These are phyloP conservation scores for Elsinoe batatas DNA, from an alignment of 2,329 filamentous ascomycete genomes.

Conservation along the genomic window DNA sequence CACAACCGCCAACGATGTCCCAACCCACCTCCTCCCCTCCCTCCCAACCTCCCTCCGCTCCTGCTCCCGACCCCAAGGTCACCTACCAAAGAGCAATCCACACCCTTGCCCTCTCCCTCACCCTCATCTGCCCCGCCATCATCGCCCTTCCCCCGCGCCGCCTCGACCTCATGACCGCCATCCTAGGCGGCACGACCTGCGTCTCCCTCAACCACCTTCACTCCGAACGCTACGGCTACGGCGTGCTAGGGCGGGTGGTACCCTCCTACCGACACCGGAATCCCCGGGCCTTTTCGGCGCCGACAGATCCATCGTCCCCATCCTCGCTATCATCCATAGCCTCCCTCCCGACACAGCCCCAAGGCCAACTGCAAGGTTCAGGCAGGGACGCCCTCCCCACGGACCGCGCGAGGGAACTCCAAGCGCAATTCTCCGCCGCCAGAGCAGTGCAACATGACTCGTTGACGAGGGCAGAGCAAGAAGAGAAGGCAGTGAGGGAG, in stretches of 20 bases:
- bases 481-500: slow-evolving; percentile 16
- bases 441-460: slow-evolving; percentile 30
- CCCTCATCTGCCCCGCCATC: slow-evolving; percentile 46
- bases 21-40: not conserved
- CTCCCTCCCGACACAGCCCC: no score
- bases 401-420: slow-evolving; percentile 28
- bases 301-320: slow-evolving; percentile 2
- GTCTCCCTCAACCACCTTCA: slow-evolving; percentile 42
- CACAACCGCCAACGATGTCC: not conserved
- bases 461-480: slow-evolving; percentile 28
- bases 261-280: slow-evolving; percentile 12
- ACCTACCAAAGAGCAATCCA: slow-evolving; percentile 29
- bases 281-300: slow-evolving; percentile 17
- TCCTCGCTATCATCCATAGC: not conserved
- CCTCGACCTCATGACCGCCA: slow-evolving; percentile 51
- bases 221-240: slow-evolving; percentile 31
- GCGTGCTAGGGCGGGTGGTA: slow-evolving; percentile 27
- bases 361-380: no score
- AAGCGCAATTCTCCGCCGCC: slow-evolving; percentile 31
- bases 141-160: slow-evolving; percentile 51
- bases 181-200: slow-evolving; percentile 40
- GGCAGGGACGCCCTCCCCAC: slow-evolving; percentile 24
- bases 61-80: slow-evolving; percentile 6
- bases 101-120: slow-evolving; percentile 39
- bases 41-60: slow-evolving; percentile 10